Base-by-base conservation (phyloP, 371 early-diverging fungal genomes). In the Mucor circinelloides region DNA sequence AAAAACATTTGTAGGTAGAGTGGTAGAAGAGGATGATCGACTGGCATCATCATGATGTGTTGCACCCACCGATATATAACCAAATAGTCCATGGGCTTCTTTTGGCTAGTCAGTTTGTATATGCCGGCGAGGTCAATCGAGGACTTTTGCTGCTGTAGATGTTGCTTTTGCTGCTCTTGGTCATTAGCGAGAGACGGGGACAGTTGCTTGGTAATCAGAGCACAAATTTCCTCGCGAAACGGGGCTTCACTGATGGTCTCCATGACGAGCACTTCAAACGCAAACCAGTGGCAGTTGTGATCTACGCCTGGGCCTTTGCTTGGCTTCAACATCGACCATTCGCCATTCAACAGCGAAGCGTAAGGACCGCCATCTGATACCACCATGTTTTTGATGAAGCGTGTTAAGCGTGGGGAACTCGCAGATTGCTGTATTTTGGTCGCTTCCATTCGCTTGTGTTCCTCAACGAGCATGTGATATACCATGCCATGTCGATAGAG, bases 1-100 rank as follows among this genome's bases (percentile, higher is more conserved):
- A 90, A 90, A 71, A 91, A 90, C 78, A 85, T 76, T 66, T 92
- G 90, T 60, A 85, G 76, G 57, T 80, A 83, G 12, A 89, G 69
- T 0, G 88, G 88, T 50, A 87, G 52, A 15, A 87, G 61, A 9
- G 83, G 82, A 60, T 90, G 87, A 17, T 83, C 72, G 21, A 70
- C 58, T 1, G 86, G 87, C 4, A 82, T 67, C 0, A 80, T 72
- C 17, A 88, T 58, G 4, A 87, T 74, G 58, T 87, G 88, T 19
- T 84, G 82, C 7, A 81, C 74, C 85, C 84, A 85, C 8, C 88
- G 83, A 79, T 87, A 92, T 19, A 89, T 85, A 10, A 77, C 44
- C 60, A 88, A 83, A 59, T 78, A 83, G 2, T 83, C 82, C 6
- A 86, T 54, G 0, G 88, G 86, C 65, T 88, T 88, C 46, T 73